These are phyloP conservation scores for Neonectria faginata DNA, from an alignment of 2,329 filamentous ascomycete genomes.

Conservation along the genomic window DNA sequence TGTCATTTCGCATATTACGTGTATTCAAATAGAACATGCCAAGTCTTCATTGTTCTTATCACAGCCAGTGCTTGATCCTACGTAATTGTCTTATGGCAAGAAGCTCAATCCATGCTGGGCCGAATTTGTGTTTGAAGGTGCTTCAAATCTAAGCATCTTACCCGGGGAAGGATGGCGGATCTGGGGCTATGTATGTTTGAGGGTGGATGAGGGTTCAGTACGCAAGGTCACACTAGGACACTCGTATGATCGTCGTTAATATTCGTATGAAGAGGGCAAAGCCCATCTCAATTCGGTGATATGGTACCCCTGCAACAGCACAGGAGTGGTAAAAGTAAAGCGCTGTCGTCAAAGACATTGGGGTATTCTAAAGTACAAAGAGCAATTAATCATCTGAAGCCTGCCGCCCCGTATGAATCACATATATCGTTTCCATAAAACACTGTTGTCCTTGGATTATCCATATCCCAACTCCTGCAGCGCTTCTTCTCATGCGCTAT, in stretches of 20 bases:
- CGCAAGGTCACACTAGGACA: not conserved
- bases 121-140: too few relatives aligned
- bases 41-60: not conserved
- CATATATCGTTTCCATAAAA: conserved; percentile 25
- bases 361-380: conserved; percentile 47
- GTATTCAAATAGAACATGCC: not conserved
- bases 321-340: conserved; percentile 21
- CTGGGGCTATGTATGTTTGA: too few relatives aligned
- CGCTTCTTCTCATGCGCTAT: conserved; percentile 3
- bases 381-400: conserved; percentile 31
- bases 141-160: too few relatives aligned
- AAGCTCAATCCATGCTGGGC: not conserved
- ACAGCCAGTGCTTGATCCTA: not conserved
- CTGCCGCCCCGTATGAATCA: conserved; percentile 34
- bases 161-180: too few relatives aligned
- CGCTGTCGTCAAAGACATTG: conserved; percentile 38
- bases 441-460: conserved; percentile 19
- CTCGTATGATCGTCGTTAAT: not conserved
- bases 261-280: conserved; percentile 17
- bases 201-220: too few relatives aligned
- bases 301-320: conserved; percentile 18
- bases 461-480: conserved; percentile 15
- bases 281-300: conserved; percentile 17
- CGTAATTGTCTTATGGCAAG: not conserved
- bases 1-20: not conserved